Conservation (phyloP, 768 basidiomycete species). For the Boletus bicolor region DNA sequence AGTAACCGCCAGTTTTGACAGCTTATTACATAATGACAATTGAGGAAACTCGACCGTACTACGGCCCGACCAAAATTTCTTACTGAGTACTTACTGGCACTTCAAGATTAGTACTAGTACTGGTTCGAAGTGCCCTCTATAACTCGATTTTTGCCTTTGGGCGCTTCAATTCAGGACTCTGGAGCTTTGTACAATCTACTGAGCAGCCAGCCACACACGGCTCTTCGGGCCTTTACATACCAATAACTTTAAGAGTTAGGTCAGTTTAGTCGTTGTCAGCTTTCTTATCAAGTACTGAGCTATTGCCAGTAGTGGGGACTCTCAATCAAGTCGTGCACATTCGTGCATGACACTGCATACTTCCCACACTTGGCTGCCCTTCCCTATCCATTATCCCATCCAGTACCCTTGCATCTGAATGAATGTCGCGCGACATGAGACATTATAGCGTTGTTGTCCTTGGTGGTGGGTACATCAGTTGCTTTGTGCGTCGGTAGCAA, state of each 20-base stretch:
- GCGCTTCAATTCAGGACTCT: background rate
- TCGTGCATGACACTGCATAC: constrained; percentile 13
- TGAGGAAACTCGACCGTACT: too few species aligned
- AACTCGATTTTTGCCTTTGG: background rate
- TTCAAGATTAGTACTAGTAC: background rate
- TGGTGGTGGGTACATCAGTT: constrained; percentile 53
- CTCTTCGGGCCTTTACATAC: background rate
- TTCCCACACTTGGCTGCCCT: constrained; percentile 22
- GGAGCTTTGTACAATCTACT: background rate
- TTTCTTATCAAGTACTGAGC: background rate
- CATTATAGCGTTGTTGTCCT: constrained; percentile 78
- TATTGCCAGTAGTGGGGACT: background rate
- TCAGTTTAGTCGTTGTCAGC: background rate
- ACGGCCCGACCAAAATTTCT: background rate
- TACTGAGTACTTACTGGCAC: background rate
- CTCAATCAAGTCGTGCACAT: constrained; percentile 1
- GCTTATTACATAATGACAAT: constrained; percentile 14
- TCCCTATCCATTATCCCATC: constrained; percentile 10
- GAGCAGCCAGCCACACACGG: background rate
- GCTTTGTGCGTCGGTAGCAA: background rate
- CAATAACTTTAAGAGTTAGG: background rate
- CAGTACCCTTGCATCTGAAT: background rate
- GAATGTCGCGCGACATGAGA: constrained; percentile 45
- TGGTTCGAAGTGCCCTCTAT: background rate
- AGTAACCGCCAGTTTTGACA: too few species aligned